A percentile compares a stretch with the other conserved stretches of the same genome.
phyloP scores from a whole-genome alignment of 352 stramenopile species.

The Pythium periplocum region DNA sequence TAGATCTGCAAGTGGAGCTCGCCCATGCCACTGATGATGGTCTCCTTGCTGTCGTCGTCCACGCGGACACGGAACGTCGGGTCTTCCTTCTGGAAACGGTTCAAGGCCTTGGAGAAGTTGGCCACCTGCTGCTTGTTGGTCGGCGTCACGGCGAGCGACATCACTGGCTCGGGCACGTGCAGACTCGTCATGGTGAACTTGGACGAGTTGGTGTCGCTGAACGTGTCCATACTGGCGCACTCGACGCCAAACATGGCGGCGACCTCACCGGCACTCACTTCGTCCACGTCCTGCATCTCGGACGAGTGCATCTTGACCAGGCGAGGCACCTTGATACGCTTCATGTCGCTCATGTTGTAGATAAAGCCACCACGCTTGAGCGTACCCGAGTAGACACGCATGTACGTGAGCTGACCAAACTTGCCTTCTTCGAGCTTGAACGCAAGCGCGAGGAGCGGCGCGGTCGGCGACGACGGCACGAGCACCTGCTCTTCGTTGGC shows the following conservation, averaged over 20 bases:
- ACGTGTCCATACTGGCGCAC: slow-evolving; percentile 98
- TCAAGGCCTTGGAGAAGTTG: slow-evolving; percentile 95
- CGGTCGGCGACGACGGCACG: slow-evolving; percentile 83
- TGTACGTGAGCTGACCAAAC: slow-evolving; percentile 99
- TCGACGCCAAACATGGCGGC: slow-evolving; percentile 99
- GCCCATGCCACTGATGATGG: slow-evolving; percentile 98
- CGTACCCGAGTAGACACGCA: slow-evolving; percentile 89
- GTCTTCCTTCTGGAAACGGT: slow-evolving; percentile 98
- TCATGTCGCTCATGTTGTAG: slow-evolving; percentile 88
- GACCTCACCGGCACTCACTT: slow-evolving; percentile 93
- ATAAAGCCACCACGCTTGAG: slow-evolving; percentile 85
- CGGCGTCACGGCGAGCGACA: slow-evolving; percentile 96
- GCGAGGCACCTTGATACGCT: slow-evolving; percentile 94
- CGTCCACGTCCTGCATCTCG: slow-evolving; percentile 99
- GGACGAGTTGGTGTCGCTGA: slow-evolving; percentile 84
- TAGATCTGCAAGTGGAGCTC: slow-evolving; percentile 99
- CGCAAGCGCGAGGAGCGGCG: slow-evolving; percentile 94
- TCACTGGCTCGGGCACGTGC: slow-evolving; percentile 98
- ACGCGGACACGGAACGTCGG: slow-evolving; percentile 96
- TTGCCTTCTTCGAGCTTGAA: slow-evolving; percentile 99
- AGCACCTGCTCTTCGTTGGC: slow-evolving; percentile 89
- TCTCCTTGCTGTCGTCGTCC: slow-evolving; percentile 98
- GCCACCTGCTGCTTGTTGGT: slow-evolving; percentile 92
- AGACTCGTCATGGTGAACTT: slow-evolving; percentile 96
- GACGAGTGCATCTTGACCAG: slow-evolving; percentile 99